These are phyloP conservation scores for Pseudogymnoascus sp. DNA, from an alignment of 2,329 filamentous ascomycete genomes.

Conservation along the genomic window DNA sequence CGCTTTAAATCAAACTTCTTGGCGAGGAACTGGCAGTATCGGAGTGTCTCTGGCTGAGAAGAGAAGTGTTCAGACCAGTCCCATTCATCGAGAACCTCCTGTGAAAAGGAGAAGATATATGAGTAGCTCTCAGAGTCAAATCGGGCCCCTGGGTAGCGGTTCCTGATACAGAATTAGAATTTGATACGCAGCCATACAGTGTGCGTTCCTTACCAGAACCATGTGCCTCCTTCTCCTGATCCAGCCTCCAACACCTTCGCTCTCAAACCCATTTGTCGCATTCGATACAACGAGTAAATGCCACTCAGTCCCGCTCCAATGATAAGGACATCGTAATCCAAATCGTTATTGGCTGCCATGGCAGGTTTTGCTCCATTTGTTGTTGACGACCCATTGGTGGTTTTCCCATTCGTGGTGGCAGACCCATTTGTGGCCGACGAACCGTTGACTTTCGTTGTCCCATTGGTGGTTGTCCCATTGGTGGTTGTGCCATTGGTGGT, in stretches of 20 bases:
- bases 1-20: conserved; percentile 36
- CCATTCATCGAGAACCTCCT: conserved; percentile 37
- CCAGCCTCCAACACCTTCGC: conserved; percentile 35
- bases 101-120: conserved; percentile 31
- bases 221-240: conserved; percentile 38
- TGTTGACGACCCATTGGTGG: not conserved
- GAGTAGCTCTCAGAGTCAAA: conserved; percentile 40
- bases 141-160: conserved; percentile 37
- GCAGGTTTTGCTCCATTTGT: not conserved
- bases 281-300: conserved; percentile 35
- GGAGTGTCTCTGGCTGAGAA: conserved; percentile 32
- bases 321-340: conserved; percentile 32
- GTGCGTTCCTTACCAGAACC: conserved; percentile 31
- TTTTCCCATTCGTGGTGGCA: not conserved
- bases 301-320: conserved; percentile 36
- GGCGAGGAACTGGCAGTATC: conserved; percentile 40
- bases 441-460: not conserved
- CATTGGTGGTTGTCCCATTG: not conserved
- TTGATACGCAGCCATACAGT: not conserved
- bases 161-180: conserved; percentile 16
- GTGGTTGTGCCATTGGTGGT: not conserved
- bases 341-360: not conserved
- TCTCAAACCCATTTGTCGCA: conserved; percentile 33
- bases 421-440: not conserved
- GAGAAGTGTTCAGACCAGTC: conserved; percentile 36